These are phyloP conservation scores for Lasiodiplodia sp. DNA, from an alignment of 2,329 filamentous ascomycete genomes.

Conservation along the genomic window DNA sequence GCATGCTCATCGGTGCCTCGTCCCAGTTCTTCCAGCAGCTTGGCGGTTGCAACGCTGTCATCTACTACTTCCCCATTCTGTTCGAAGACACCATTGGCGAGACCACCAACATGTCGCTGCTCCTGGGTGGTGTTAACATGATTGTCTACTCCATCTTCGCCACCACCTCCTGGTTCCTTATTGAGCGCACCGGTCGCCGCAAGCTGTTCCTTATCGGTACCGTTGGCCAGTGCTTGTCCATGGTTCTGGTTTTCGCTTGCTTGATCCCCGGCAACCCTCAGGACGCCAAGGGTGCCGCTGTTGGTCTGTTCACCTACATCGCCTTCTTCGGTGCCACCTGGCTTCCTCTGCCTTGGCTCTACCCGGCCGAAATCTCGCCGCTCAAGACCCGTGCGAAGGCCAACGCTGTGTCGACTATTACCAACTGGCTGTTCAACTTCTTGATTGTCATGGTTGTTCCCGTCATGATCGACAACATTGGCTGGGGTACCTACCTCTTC, in stretches of 20 bases:
- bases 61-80: conserved; percentile 53
- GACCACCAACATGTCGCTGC: conserved; percentile 50
- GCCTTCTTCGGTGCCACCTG: conserved; percentile 72
- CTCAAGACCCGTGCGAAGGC: conserved; percentile 64
- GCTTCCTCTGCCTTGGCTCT: conserved; percentile 68
- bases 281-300: conserved; percentile 58
- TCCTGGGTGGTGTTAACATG: conserved; percentile 60
- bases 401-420: conserved; percentile 61
- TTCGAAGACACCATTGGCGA: conserved; percentile 60
- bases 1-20: conserved; percentile 67
- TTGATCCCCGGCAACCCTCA: conserved; percentile 46
- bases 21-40: conserved; percentile 69
- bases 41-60: conserved; percentile 59
- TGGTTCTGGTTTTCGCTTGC: conserved; percentile 56
- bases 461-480: conserved; percentile 46
- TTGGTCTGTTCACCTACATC: conserved; percentile 73
- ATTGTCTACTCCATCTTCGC: conserved; percentile 64
- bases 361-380: conserved; percentile 59
- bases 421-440: conserved; percentile 64
- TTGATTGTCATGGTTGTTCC: conserved; percentile 54
- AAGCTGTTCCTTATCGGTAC: conserved; percentile 53
- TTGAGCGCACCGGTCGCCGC: conserved; percentile 65
- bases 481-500: conserved; percentile 53
- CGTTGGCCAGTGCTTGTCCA: conserved; percentile 62
- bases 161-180: conserved; percentile 67